Percentiles rank a stretch among this genome's conserved stretches.
Conservation (phyloP, 495 filamentous ascomycete genomes). For the Trichoderma gamsii region DNA sequence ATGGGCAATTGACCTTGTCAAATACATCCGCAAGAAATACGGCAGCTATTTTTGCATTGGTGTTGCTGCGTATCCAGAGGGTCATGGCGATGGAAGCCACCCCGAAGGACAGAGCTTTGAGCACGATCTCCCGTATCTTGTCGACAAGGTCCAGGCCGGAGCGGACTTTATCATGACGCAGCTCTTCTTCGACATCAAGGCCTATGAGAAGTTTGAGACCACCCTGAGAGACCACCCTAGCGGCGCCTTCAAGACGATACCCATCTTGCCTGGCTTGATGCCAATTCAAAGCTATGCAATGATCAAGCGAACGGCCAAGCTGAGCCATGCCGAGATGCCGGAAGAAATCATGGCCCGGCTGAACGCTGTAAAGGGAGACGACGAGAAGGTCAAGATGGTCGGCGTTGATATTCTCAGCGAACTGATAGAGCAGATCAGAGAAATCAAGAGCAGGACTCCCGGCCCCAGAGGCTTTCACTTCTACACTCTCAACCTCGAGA, state of each 20-base stretch:
- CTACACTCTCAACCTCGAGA: conserved; percentile 95
- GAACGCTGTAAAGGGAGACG: conserved; percentile 77
- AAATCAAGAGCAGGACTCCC: conserved; percentile 45
- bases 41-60: conserved; percentile 97
- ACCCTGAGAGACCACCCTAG: conserved; percentile 75
- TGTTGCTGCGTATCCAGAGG: conserved; percentile 91
- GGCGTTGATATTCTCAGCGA: conserved; percentile 68
- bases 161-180: conserved; percentile 99
- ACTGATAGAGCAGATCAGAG: conserved; percentile 63
- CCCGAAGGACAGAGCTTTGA: conserved; percentile 67
- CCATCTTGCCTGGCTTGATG: conserved; percentile 94
- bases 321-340: conserved; percentile 82
- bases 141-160: conserved; percentile 86
- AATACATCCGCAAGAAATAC: conserved; percentile 76
- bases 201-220: conserved; percentile 72
- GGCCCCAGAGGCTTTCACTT: conserved; percentile 84
- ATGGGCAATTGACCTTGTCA: conserved; percentile 85
- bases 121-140: conserved; percentile 79
- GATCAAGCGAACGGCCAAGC: conserved; percentile 87
- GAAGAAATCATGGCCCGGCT: conserved; percentile 59
- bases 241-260: conserved; percentile 78
- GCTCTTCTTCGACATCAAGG: conserved; percentile 84
- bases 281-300: conserved; percentile 96
- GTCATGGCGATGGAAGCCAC: conserved; percentile 86
- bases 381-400: conserved; percentile 79